Base-by-base conservation (phyloP, 495 filamentous ascomycete genomes). In the Arthonia radiata region DNA sequence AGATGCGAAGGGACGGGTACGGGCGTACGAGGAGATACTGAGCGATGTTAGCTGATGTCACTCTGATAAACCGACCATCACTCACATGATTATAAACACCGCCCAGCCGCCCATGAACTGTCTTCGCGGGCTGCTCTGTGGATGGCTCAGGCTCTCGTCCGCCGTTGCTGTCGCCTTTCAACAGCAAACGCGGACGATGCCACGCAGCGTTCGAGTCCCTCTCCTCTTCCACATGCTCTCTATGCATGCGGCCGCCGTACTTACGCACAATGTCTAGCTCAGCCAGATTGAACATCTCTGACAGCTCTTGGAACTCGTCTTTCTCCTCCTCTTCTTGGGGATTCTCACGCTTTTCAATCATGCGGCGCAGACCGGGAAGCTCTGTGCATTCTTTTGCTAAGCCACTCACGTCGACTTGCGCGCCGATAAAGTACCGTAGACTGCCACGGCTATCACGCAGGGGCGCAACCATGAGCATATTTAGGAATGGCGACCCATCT, bases 401-500 rank as follows among this genome's bases (percentile, higher is more conserved):
- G 13, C 59, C 52, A 9, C 56, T 63, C 19, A 73, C 61, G 30
- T 71, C 67, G 10, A 71, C 53, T 39, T 71, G 64, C 12, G 60
- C 63, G 29, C 67, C 64, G 24, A 73, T 56, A 36, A 61, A 63
- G 37, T 73, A 71, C 21, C 57, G 47, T 10, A 65, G 49, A 1
- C 45, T 45, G 18, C 67, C 67, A 30, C 53, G 53, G 34, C 55
- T 68, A 34, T 73, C 67, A 28, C 59, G 53, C 1, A 73, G 48
- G n/a, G 67, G 67, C 1, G 66, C 58, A 18, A 56, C 54, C 54
- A 70, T 64, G 13, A 71, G 44, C 3, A 75, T 49, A 33, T 72
- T 75, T 57, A 72, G 67, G 41, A 75, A 75, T 0, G 63, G 67
- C 0, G 60, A 64, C 4, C 67, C 66, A 32, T 71, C 66, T 28